These are phyloP conservation scores for Sideroxylon spinosum DNA, from an alignment of 179 eudicot genomes.

Conservation along the genomic window DNA sequence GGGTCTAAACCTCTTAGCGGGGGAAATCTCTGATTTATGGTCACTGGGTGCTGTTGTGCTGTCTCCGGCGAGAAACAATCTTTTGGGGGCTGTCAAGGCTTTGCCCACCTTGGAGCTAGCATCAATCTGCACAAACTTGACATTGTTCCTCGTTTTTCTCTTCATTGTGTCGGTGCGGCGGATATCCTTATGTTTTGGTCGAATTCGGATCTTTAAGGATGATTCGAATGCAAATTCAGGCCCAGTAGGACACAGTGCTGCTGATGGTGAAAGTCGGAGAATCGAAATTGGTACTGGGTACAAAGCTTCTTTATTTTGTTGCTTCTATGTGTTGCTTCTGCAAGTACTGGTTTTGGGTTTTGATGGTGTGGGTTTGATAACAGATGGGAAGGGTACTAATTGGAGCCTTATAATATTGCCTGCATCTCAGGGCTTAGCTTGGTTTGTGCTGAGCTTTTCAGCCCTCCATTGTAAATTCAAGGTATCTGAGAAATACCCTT, in stretches of 20 bases:
- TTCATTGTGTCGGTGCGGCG: conserved; percentile 61
- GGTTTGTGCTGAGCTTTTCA: conserved; percentile 74
- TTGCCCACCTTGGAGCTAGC: conserved; percentile 58
- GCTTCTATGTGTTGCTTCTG: conserved; percentile 67
- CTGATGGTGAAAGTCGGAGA: conserved; percentile 43
- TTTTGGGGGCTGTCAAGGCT: conserved; percentile 30
- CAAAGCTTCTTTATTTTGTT: conserved; percentile 53
- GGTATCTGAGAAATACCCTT: conserved; percentile 56
- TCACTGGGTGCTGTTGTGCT: neutral
- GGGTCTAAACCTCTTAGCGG: conserved; percentile 24
- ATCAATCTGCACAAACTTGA: conserved; percentile 63
- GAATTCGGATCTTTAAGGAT: conserved; percentile 53
- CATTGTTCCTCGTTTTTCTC: conserved; percentile 53
- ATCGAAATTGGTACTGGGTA: conserved; percentile 48
- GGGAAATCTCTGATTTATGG: conserved; percentile 19
- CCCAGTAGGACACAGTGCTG: conserved; percentile 27
- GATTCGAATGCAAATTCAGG: conserved; percentile 42
- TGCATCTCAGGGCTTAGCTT: conserved; percentile 57
- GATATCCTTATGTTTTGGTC: conserved; percentile 50
- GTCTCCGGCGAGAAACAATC: conserved; percentile 21
- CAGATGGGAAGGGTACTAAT: conserved; percentile 35
- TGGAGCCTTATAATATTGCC: conserved; percentile 62
- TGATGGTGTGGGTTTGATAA: conserved; percentile 51
- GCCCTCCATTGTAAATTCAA: conserved; percentile 63
- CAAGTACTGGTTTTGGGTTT: conserved; percentile 62